Base-by-base conservation (phyloP, 495 filamentous ascomycete genomes). In the Aspergillus nidulans region DNA sequence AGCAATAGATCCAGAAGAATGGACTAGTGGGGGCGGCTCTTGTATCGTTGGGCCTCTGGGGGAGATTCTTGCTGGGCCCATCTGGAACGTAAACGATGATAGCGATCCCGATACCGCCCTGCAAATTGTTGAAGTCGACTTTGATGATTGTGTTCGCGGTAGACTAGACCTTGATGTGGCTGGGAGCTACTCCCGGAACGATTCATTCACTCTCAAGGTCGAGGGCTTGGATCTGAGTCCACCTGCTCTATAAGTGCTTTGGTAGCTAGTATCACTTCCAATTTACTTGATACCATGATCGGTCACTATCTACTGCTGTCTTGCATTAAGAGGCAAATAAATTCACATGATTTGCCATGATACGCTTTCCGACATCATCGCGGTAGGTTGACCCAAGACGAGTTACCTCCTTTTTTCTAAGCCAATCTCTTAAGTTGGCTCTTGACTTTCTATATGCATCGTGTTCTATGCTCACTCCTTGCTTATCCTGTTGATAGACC, bases 41-140 rank as follows among this genome's bases (percentile, higher is more conserved):
- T 87, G 84, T 58, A 92, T 97, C 57, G 74, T 95, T 42, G 85
- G 80, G 6, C 92, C 92, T 0, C 73, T 88, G 26, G 92, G 92
- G 0, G 80, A 91, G 4, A 80, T 91, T 3, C 66, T 96, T 0
- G 82, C 81, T 0, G 91, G 89, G 0, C 92, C 92, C 1, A 70
- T 95, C 47, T 96, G 90, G 90, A 88, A 94, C 51, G 82, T 86
- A 3, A 68, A 60, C 18, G 60, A 64, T 30, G 84, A 91, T 10
- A 49, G 47, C 51, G 80, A 86, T 57, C 74, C 40, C 2, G 52
- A 54, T 4, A 32, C 25, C 16, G 41, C 36, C n/a, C 45, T 52
- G 16, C 61, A 28, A 44, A 49, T 39, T 41, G 55, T 30, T 6
- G 74, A 80, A 49, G 77, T 81, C 10, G 83, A 87, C 51, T 72